Percentiles rank a stretch among this genome's conserved stretches.
Conservation (phyloP, 495 filamentous ascomycete genomes). For the Neurospora sp. region DNA sequence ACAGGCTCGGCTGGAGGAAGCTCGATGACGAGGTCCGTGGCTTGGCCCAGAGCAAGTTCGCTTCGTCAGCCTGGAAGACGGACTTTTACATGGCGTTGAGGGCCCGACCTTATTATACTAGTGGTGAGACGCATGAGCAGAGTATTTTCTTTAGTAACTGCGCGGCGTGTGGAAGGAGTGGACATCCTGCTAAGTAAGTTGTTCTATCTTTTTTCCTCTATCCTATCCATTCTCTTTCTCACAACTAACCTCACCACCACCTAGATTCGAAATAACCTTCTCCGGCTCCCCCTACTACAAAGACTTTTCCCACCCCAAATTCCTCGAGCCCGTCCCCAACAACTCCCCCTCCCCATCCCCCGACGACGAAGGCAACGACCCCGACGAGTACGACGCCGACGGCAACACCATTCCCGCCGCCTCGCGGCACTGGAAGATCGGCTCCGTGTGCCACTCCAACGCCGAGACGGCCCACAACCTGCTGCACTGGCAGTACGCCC, state of each 20-base stretch:
- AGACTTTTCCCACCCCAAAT: slow-evolving; percentile 26
- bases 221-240: too few relatives aligned
- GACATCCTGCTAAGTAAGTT: slow-evolving; percentile 50
- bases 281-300: slow-evolving; percentile 60
- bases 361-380: slow-evolving; percentile 35
- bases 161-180: slow-evolving; percentile 65
- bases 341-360: background rate
- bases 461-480: slow-evolving; percentile 60
- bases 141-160: slow-evolving; percentile 56
- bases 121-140: slow-evolving; percentile 22
- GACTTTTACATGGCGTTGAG: slow-evolving; percentile 57
- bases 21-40: slow-evolving; percentile 62
- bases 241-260: background rate
- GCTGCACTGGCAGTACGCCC: slow-evolving; percentile 64
- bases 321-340: slow-evolving; percentile 49
- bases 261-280: slow-evolving; percentile 45
- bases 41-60: slow-evolving; percentile 59
- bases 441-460: slow-evolving; percentile 49
- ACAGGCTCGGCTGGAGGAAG: slow-evolving; percentile 61
- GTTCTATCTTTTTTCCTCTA: background rate
- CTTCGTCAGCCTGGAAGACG: slow-evolving; percentile 61
- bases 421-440: slow-evolving; percentile 31
- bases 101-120: slow-evolving; percentile 42
- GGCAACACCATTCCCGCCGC: slow-evolving; percentile 24
- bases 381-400: slow-evolving; percentile 27